Evolutionary conservation across 2,329 filamentous ascomycete species (phyloP), one percentile per base, ranked within the genome.

Genomic region (Lachnellula suecica): DNA sequence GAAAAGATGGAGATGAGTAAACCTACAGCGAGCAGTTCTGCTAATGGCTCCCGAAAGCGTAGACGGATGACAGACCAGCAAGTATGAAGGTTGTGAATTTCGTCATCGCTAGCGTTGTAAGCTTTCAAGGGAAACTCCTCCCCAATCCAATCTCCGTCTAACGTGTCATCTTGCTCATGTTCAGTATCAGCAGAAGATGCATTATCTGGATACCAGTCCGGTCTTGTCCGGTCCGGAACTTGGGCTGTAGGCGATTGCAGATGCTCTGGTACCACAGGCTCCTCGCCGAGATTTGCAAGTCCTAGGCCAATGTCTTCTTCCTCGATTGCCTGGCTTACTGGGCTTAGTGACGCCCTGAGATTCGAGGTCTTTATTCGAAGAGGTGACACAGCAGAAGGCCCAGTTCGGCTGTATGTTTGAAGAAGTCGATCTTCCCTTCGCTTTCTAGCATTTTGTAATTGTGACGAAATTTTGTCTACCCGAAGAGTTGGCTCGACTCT

Each of bases 11-110:
- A 41, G 42, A 19, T 47, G 25, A 19, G 24, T n/a, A n/a, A 34
- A 46, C 59, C 66, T 25, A 78, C 77, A 3, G 72, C 77, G 3
- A 83, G 70, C 2, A 76, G 71, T 56, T 83, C 79, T 1, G 78
- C 79, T 2, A 81, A 68, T 24, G 77, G 75, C 60, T 82, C 78
- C 10, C 78, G 73, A 58, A 79, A 74, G 31, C 49, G 48, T 13
- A 62, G 27, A 20, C 79, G 72, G 22, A 81, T 71, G 17, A 75
- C 68, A 27, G 75, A 71, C 78, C 79, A 74, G 44, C 57, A 58
- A 4, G 61, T 66, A 34, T 66, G 61, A 2, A 63, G 53, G 49
- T 66, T 62, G 44, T 65, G 61, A 7, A 62, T 54, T 40, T 64
- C 59, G n/a, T 64, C 60, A 20, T 55, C 56, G 19, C 58, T 54